Percentiles rank a stretch among this genome's conserved stretches.
These are phyloP conservation scores for Botrytis porri DNA, from an alignment of 2,329 filamentous ascomycete genomes.

Conservation along the genomic window DNA sequence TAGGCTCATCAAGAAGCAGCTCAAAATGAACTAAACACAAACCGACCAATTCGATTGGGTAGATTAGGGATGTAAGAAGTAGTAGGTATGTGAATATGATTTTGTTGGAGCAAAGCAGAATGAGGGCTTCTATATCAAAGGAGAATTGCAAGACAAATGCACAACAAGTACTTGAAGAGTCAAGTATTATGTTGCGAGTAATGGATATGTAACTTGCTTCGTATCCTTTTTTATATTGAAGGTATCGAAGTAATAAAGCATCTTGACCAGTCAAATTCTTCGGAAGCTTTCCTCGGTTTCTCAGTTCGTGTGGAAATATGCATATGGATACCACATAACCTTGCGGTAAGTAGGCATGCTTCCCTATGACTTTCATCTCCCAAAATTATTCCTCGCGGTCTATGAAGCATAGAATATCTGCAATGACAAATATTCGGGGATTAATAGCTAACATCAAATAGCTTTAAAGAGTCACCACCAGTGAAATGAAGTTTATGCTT, in stretches of 20 bases:
- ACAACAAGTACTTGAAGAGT: not conserved
- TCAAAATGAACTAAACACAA: not conserved
- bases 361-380: not conserved
- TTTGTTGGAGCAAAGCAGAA: not conserved
- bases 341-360: not conserved
- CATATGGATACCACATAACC: not conserved
- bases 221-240: not conserved
- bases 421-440: not conserved
- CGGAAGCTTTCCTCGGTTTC: not conserved
- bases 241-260: not conserved
- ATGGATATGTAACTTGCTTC: not conserved
- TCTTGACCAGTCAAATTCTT: not conserved
- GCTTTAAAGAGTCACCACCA: not conserved
- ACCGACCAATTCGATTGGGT: not conserved
- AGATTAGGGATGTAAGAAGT: not conserved
- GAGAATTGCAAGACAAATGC: not conserved
- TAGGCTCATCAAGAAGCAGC: not conserved
- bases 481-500: not conserved
- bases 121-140: not conserved
- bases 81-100: not conserved
- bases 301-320: not conserved
- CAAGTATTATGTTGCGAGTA: not conserved
- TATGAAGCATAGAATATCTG: not conserved
- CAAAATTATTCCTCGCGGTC: not conserved
- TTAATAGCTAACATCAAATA: not conserved